phyloP scores from a whole-genome alignment of 495 filamentous ascomycete species.

The Recurvomyces mirabilis region DNA sequence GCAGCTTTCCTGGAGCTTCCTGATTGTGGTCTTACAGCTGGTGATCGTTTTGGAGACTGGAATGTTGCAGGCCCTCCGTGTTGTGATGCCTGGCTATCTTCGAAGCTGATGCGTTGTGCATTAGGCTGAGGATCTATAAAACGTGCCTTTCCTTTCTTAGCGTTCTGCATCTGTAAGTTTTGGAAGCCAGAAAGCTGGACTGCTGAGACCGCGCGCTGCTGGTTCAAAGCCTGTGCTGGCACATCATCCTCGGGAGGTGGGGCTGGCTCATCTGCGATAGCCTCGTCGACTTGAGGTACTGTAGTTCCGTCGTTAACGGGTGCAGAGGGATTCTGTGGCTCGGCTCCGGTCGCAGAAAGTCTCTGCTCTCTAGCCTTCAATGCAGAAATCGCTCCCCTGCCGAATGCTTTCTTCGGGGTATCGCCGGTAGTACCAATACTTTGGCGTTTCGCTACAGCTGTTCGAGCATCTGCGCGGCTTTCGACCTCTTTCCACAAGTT shows the following conservation, averaged over 20 bases:
- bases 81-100: constrained; percentile 19
- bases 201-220: background rate
- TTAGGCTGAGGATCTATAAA: constrained; percentile 34
- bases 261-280: background rate
- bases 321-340: background rate
- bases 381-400: background rate
- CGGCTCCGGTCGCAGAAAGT: background rate
- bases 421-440: constrained; percentile 4
- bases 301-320: background rate
- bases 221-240: background rate
- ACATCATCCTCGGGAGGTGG: background rate
- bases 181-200: constrained; percentile 5
- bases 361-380: constrained; percentile 4
- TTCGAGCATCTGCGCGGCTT: background rate
- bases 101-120: constrained; percentile 27
- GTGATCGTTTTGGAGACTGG: constrained; percentile 3
- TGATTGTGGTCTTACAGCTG: constrained; percentile 18
- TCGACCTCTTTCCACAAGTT: constrained; percentile 6
- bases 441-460: constrained; percentile 2
- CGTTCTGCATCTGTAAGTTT: constrained; percentile 21
- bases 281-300: background rate
- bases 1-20: constrained; percentile 2
- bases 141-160: constrained; percentile 17
- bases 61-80: background rate
- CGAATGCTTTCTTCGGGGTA: constrained; percentile 3